These are phyloP conservation scores for Salix viminalis DNA, from an alignment of 345 rosid genomes.

Conservation along the genomic window DNA sequence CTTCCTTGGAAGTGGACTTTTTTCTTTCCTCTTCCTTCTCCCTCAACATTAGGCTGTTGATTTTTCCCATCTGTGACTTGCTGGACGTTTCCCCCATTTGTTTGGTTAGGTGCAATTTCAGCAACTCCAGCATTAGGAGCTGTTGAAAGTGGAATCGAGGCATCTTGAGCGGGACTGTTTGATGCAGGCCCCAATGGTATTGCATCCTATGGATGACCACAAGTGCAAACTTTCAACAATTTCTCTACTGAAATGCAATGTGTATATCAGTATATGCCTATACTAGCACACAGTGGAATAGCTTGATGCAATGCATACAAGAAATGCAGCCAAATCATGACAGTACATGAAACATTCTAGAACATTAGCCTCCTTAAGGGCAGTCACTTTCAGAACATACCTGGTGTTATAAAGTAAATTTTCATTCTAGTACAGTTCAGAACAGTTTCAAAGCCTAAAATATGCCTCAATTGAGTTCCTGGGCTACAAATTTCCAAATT, in stretches of 20 bases:
- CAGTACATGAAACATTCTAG: neutral
- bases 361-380: neutral
- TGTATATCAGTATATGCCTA: neutral
- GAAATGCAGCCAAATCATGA: neutral
- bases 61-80: conserved; percentile 25
- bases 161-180: conserved; percentile 27
- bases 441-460: neutral
- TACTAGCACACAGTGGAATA: neutral
- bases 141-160: conserved; percentile 25
- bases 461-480: neutral
- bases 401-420: neutral
- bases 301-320: neutral
- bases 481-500: neutral
- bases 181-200: conserved; percentile 25
- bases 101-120: conserved; percentile 24
- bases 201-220: conserved; percentile 39
- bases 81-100: conserved; percentile 1
- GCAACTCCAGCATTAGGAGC: conserved; percentile 23
- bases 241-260: conserved; percentile 10
- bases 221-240: conserved; percentile 23
- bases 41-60: conserved; percentile 42
- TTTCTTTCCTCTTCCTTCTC: conserved; percentile 55
- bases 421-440: neutral
- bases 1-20: conserved; percentile 57
- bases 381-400: neutral